Evolutionary conservation across 495 filamentous ascomycete species (phyloP), one percentile per base, ranked within the genome.

Genomic region (Penicillium desertorum): DNA sequence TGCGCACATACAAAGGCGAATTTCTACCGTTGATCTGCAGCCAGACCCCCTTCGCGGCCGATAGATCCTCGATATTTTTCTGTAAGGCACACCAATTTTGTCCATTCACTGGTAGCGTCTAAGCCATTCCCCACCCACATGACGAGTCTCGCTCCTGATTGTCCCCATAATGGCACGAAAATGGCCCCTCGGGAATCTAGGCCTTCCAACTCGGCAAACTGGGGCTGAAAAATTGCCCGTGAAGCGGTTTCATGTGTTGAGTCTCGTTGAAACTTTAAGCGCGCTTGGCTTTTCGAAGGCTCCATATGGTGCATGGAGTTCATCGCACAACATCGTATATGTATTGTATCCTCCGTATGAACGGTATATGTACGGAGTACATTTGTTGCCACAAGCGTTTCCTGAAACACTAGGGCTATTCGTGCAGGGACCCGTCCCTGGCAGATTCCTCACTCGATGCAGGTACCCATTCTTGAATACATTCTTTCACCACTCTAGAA

Each of bases 31-130:
- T 17, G 36, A 39, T 39, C 36, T 39, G 36, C 36, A 7, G 36
- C 36, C 36, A 39, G 36, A 39, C 53, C 53, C 30, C 53, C 43
- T 55, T 39, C 52, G 34, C 51, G 51, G 37, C 39, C 27, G 50
- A 52, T 52, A 37, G 51, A 23, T 53, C 37, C 37, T 52, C 50
- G 50, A 52, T 47, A 16, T 9, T 32, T 53, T 42, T 43, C 39
- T 30, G 51, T 43, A 44, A 53, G 37, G 51, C 51, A 44, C 39
- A 44, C 51, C 0, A 25, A 22, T 53, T 44, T 41, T 29, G 3
- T 19, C 7, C 22, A 19, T 52, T 42, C n/a, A 27, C 23, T 5
- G 20, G 6, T 46, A 39, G 30, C 22, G 20, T 37, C 20, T 0
- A 27, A 55, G 53, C 53, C 43, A 14, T 39, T 37, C 53, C 7